Evolutionary conservation across 345 rosid genomes (phyloP).

Genomic region (thale cress (Arabidopsis thaliana)): DNA sequence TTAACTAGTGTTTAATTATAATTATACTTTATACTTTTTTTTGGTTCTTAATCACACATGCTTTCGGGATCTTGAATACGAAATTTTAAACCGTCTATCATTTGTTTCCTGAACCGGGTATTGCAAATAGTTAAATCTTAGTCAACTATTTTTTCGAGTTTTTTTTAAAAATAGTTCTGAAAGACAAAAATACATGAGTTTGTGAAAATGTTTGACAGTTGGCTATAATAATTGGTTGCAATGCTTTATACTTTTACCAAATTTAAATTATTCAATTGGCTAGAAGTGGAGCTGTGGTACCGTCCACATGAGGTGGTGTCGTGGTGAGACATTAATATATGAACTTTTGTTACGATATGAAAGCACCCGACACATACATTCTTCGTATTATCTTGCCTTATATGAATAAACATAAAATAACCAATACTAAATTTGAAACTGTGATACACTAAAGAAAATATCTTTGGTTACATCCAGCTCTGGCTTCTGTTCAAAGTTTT

Average conservation of each 20-base stretch:
- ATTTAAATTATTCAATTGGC: constrained; percentile 12
- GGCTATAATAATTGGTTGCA: constrained; percentile 32
- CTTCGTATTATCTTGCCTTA: not conserved
- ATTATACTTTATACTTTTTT: no score
- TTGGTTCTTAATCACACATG: not conserved
- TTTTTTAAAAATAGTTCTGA: not conserved
- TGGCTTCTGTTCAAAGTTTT: constrained; percentile 1
- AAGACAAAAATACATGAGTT: not conserved
- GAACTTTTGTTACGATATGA: constrained; percentile 21
- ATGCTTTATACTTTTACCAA: constrained; percentile 12
- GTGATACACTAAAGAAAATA: not conserved
- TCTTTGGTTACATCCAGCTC: not conserved
- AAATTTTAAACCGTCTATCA: not conserved
- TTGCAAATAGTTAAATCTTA: not conserved
- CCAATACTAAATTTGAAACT: not conserved
- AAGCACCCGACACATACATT: constrained; percentile 31
- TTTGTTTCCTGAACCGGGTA: not conserved
- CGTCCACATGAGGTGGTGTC: constrained; percentile 40
- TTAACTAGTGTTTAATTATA: no score
- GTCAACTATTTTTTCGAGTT: not conserved
- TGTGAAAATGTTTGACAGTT: constrained; percentile 9
- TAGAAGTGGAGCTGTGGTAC: constrained; percentile 45
- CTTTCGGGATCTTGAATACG: not conserved
- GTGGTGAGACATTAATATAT: constrained; percentile 22
- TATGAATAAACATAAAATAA: not conserved